A percentile compares a stretch with the other conserved stretches of the same genome.
Conservation (phyloP, 495 filamentous ascomycete species). For the Trichocladium uniseriatum region DNA sequence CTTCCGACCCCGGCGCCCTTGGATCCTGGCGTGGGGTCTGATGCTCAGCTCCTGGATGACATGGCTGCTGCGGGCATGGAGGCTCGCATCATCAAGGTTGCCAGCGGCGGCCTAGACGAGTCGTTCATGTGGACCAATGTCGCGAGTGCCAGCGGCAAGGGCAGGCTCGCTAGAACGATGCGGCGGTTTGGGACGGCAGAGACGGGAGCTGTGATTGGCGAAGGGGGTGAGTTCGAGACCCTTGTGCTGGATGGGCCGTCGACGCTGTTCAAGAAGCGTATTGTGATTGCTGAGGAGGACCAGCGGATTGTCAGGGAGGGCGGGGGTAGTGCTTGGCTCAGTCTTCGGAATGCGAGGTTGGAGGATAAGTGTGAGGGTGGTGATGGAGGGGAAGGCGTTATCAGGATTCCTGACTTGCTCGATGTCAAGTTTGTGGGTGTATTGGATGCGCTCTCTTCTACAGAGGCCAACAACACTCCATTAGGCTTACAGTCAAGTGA, state of each 20-base stretch:
- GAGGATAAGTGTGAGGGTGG: conserved; percentile 35
- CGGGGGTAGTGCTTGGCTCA: conserved; percentile 61
- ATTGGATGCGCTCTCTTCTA: conserved; percentile 6
- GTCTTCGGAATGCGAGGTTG: conserved; percentile 48
- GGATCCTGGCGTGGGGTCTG: conserved; percentile 25
- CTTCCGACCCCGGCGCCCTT: conserved; percentile 39
- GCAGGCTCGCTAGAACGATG: conserved; percentile 52
- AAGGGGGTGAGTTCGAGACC: conserved; percentile 96
- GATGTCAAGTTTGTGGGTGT: conserved; percentile 37
- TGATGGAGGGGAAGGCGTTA: conserved; percentile 7
- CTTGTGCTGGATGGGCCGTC: conserved; percentile 72
- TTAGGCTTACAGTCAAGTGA: neutral
- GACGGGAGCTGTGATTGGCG: conserved; percentile 68
- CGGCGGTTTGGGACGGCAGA: conserved; percentile 55
- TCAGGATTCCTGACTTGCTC: conserved; percentile 40
- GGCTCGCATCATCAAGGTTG: conserved; percentile 86
- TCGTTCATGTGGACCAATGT: conserved; percentile 79
- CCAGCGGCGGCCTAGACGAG: conserved; percentile 79
- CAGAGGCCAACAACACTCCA: neutral
- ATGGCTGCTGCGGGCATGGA: conserved; percentile 72
- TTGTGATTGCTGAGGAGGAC: conserved; percentile 51
- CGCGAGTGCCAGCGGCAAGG: conserved; percentile 40
- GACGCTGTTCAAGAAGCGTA: conserved; percentile 58
- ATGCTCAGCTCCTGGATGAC: conserved; percentile 58
- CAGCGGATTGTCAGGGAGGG: conserved; percentile 50